Base-by-base conservation (phyloP, 2,329 filamentous ascomycete species). In the Exophiala calicioides region DNA sequence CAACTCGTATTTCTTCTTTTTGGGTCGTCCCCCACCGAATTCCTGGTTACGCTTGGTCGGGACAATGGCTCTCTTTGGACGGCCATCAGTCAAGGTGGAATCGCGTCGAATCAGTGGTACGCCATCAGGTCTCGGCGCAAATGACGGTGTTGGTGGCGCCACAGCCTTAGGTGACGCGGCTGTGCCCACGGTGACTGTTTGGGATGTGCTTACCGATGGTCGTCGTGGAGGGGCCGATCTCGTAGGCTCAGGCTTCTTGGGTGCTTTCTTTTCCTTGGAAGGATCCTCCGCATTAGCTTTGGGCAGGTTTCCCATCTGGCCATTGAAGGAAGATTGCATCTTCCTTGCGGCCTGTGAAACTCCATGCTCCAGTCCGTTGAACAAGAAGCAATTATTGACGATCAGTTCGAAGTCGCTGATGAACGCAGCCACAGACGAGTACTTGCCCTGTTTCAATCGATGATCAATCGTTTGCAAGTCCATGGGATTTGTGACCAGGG, bases 41-140 rank as follows among this genome's bases (percentile, higher is more conserved):
- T 90, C 86, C n/a, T 96, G 77, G 63, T 97, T 93, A 57, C 91
- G 90, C 62, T 91, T 90, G 0, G 93, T 90, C 6, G 90, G 87
- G 60, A 95, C 89, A 44, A 97, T 95, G 10, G 91, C 89, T 43
- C 93, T 85, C 75, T 96, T 96, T 8, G 91, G 90, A 40, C 93
- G 82, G 46, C 84, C 86, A 57, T 90, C 88, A 3, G 79, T 78
- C 47, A 84, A 85, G 4, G 82, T 85, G 1, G 88, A 95, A 60
- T 94, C 89, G 15, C 91, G 86, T 43, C 93, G 85, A 55, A 93
- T 93, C 29, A 89, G 76, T 6, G 89, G 89, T 29, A 88, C 77
- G 1, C 88, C 88, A 58, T 88, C 82, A 1, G 88, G 81, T 18
- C 86, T 82, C 8, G 94, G 74, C 2, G 89, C 88, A 67, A 90